These are phyloP conservation scores for Linnemannia elongata DNA, from an alignment of 192 early-diverging fungal genomes.

Conservation along the genomic window DNA sequence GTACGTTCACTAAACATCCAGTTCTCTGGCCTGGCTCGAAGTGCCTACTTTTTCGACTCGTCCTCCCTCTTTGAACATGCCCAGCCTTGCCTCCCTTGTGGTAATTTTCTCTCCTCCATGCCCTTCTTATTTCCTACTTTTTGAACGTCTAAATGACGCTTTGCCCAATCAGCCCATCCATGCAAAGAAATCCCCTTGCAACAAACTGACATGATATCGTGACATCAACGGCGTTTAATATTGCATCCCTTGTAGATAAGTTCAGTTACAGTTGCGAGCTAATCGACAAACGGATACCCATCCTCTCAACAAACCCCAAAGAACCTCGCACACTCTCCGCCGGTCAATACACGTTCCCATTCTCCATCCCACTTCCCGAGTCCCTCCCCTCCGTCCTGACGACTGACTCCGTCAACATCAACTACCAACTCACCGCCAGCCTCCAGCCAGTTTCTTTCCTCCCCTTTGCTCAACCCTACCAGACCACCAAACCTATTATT, in stretches of 20 bases:
- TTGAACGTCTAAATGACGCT: background rate
- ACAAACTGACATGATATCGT: background rate
- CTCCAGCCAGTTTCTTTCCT: slow-evolving; percentile 21
- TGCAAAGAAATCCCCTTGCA: background rate
- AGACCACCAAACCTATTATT: slow-evolving; percentile 7
- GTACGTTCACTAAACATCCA: slow-evolving; percentile 15
- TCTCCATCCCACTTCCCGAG: background rate
- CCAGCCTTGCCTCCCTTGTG: slow-evolving; percentile 5
- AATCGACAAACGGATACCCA: background rate
- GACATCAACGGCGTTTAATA: too few species aligned
- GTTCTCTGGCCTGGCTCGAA: background rate
- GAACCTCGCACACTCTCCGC: slow-evolving; percentile 9
- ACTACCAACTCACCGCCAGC: slow-evolving; percentile 25
- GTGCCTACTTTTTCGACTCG: slow-evolving; percentile 15
- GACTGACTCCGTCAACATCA: slow-evolving; percentile 17
- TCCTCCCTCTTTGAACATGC: slow-evolving; percentile 1
- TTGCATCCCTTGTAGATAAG: slow-evolving; percentile 1
- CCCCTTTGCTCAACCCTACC: slow-evolving; percentile 24
- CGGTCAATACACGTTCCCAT: slow-evolving; percentile 26
- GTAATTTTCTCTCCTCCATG: background rate
- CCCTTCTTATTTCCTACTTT: too few species aligned
- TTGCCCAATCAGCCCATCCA: background rate
- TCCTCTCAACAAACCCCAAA: background rate
- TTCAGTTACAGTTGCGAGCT: slow-evolving; percentile 15
- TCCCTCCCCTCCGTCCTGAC: slow-evolving; percentile 3